These are phyloP conservation scores for Annulohypoxylon truncatum DNA, from an alignment of 2,329 filamentous ascomycete species.

Conservation along the genomic window DNA sequence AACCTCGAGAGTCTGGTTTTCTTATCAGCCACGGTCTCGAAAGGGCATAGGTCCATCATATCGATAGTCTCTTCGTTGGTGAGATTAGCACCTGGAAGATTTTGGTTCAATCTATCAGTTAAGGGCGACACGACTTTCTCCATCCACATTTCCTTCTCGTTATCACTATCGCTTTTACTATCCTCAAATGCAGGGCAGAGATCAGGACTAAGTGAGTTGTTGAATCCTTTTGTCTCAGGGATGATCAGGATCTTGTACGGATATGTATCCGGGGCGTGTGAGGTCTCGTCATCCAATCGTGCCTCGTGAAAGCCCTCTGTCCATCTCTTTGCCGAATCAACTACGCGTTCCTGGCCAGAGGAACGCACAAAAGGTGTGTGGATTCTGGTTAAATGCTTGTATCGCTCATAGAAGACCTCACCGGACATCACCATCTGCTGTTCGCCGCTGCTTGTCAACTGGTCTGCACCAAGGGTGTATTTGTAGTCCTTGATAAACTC, in stretches of 20 bases:
- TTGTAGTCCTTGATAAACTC: constrained; percentile 78
- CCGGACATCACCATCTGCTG: constrained; percentile 80
- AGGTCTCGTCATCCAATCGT: constrained; percentile 54
- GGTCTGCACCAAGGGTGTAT: constrained; percentile 76
- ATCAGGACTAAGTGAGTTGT: constrained; percentile 85
- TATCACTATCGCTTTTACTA: constrained; percentile 61
- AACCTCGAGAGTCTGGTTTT: constrained; percentile 73
- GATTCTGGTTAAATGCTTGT: constrained; percentile 68
- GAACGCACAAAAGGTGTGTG: constrained; percentile 77
- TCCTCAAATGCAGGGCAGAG: constrained; percentile 78
- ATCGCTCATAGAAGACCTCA: constrained; percentile 78
- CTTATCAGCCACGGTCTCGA: constrained; percentile 76
- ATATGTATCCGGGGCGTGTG: constrained; percentile 58
- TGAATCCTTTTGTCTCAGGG: constrained; percentile 72
- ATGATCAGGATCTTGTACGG: constrained; percentile 73
- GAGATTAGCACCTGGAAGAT: constrained; percentile 75
- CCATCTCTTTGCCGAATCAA: constrained; percentile 81
- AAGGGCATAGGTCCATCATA: constrained; percentile 91
- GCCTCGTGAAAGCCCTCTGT: constrained; percentile 76
- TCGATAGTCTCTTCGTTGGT: constrained; percentile 71
- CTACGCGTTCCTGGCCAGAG: constrained; percentile 75
- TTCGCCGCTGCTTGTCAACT: constrained; percentile 75
- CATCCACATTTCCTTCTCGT: constrained; percentile 68
- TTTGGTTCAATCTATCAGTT: constrained; percentile 73
- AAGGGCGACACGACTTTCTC: constrained; percentile 75